These are phyloP conservation scores for Pichia manshurica DNA, from an alignment of 805 yeast genomes.

Conservation along the genomic window DNA sequence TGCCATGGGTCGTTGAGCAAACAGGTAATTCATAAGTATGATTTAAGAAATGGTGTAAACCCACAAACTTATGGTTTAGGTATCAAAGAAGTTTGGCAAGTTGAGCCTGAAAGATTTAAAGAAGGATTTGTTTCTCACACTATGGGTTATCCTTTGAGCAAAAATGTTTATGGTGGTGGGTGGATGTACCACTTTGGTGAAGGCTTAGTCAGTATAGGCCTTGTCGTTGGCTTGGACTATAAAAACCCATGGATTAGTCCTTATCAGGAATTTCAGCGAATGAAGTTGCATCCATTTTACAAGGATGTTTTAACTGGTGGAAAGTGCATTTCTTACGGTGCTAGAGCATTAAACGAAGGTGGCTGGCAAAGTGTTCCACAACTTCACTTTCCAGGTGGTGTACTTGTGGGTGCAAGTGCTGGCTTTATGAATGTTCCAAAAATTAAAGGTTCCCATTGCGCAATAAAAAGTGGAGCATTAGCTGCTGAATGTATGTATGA, in stretches of 20 bases:
- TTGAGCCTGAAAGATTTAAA: constrained; percentile 71
- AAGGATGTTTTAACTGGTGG: constrained; percentile 74
- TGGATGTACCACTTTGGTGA: constrained; percentile 97
- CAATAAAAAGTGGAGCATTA: constrained; percentile 90
- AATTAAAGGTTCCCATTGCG: constrained; percentile 96
- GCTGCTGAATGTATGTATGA: constrained; percentile 82
- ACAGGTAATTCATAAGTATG: constrained; percentile 61
- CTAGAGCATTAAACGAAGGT: constrained; percentile 96
- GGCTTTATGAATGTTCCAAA: constrained; percentile 97
- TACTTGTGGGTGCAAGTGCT: constrained; percentile 90
- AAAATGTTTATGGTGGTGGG: constrained; percentile 88
- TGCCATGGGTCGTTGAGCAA: constrained; percentile 94
- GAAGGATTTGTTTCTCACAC: constrained; percentile 81
- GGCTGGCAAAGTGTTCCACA: constrained; percentile 92
- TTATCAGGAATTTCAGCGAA: constrained; percentile 88
- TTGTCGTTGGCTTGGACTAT: constrained; percentile 94
- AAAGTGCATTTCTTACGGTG: constrained; percentile 88
- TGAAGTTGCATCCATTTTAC: constrained; percentile 90
- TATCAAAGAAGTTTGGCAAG: constrained; percentile 96
- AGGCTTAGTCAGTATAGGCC: constrained; percentile 82
- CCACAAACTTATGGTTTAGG: constrained; percentile 96
- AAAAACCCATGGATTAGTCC: constrained; percentile 94
- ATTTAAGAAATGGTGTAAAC: constrained; percentile 56
- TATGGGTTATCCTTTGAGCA: constrained; percentile 78
- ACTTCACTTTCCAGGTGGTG: constrained; percentile 92